Evolutionary conservation across 352 stramenopile species (phyloP), one percentile per base, ranked within the genome.

Genomic region (Phytophthora ramorum): DNA sequence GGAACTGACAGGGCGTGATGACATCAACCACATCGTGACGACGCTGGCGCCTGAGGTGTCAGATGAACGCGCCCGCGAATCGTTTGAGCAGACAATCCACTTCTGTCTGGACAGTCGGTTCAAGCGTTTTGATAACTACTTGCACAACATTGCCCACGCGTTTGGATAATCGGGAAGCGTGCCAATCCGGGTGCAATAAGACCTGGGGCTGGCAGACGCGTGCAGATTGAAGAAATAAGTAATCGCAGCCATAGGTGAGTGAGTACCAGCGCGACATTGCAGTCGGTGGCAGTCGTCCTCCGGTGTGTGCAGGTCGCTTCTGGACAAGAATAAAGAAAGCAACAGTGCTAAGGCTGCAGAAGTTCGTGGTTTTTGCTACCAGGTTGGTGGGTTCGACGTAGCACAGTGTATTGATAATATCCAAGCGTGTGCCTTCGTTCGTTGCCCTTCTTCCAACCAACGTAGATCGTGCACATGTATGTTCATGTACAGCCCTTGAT

Each of bases 111-210:
- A 90, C 60, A 90, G 79, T 75, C 87, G 87, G 40, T 95, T 94
- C 79, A 96, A 95, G 74, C 85, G 87, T 49, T 82, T 95, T 63
- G 89, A 96, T 74, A 96, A 96, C 66, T 91, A 86, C 19, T 82
- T 96, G 64, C 89, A 96, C 75, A 79, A 79, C 50, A 72, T 79
- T 57, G 71, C 63, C 38, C 71, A 79, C 43, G 69, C 69, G 13
- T 77, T 77, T 56, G 64, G 64, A 66, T 77, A 69, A 72, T 24
- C 30, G 22, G 28, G 32, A 44, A 44, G 30, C 32, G 35, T 16
- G 45, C 32, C 47, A 60, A 63, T 63, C 35, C 35, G 17, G 37
- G 46, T 48, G 43, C 35, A 43, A 60, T 9, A 55, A 53, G 41
- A 28, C n/a, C 49, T 62, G 59, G 45, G 35, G 24, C n/a, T 66